Conservation (phyloP, 1,139 yeast species). For the Kodamaea arcana region DNA sequence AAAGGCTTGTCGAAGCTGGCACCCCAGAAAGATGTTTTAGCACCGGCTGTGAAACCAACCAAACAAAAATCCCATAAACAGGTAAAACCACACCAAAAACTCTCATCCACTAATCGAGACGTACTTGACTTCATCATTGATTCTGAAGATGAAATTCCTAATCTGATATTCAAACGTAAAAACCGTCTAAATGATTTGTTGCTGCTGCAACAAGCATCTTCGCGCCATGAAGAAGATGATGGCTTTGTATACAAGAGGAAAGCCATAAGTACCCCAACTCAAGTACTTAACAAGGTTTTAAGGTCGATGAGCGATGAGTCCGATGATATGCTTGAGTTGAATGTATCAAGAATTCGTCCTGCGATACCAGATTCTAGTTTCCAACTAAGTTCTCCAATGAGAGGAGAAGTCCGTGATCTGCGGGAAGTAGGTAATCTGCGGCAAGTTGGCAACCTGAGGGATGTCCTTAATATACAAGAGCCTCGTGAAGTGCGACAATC, state of each 20-base stretch:
- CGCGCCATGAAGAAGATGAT: slow-evolving; percentile 36
- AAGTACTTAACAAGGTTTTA: slow-evolving; percentile 23
- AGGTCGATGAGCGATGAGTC: slow-evolving; percentile 5
- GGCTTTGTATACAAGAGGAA: slow-evolving; percentile 38
- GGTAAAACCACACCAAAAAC: not conserved
- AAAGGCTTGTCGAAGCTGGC: no score
- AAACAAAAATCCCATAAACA: not conserved
- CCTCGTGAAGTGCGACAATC: no score
- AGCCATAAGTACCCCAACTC: slow-evolving; percentile 24
- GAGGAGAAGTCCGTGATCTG: slow-evolving; percentile 1
- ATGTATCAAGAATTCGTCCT: not conserved
- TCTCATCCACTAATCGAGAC: not conserved
- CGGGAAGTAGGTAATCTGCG: not conserved
- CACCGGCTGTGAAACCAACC: not conserved
- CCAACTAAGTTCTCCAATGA: slow-evolving; percentile 25
- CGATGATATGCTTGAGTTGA: slow-evolving; percentile 6
- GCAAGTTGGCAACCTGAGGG: no score
- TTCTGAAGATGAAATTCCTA: slow-evolving; percentile 2
- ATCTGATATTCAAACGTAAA: slow-evolving; percentile 18
- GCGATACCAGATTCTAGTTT: slow-evolving; percentile 4
- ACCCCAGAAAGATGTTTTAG: not conserved
- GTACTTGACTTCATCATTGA: slow-evolving; percentile 1
- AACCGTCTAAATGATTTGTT: slow-evolving; percentile 26
- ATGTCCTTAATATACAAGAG: no score
- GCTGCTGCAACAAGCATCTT: slow-evolving; percentile 13